Evolutionary conservation across 192 early-diverging fungal species (phyloP).

Genomic region (Entophlyctis helioformis): DNA sequence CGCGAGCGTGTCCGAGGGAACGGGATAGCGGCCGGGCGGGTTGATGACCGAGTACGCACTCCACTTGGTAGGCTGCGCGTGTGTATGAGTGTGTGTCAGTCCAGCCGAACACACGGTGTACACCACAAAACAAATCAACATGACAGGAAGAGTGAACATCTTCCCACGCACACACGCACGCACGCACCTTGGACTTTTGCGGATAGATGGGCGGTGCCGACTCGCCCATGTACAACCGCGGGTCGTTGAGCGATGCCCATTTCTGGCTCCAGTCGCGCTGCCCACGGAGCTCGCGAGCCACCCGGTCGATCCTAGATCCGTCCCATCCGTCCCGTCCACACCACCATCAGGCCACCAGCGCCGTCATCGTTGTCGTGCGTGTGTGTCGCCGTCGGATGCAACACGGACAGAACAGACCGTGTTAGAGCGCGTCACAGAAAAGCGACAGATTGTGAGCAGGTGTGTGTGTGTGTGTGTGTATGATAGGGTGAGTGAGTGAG

Average conservation of each 20-base stretch:
- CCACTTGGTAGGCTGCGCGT: slow-evolving; percentile 15
- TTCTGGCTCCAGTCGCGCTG: slow-evolving; percentile 22
- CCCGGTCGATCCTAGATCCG: slow-evolving; percentile 24
- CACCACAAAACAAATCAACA: not conserved
- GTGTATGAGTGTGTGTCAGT: not conserved
- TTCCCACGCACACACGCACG: not conserved
- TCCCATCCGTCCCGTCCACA: too few relatives aligned
- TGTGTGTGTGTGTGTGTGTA: too few relatives aligned
- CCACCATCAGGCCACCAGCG: too few relatives aligned
- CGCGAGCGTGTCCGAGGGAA: too few relatives aligned
- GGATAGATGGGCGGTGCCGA: not conserved
- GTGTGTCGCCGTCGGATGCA: too few relatives aligned
- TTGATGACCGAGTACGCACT: slow-evolving; percentile 7
- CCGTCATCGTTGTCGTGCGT: too few relatives aligned
- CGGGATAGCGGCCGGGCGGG: slow-evolving; percentile 4
- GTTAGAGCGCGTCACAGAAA: too few relatives aligned
- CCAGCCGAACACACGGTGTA: not conserved
- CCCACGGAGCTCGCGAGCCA: slow-evolving; percentile 17
- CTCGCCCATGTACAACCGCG: slow-evolving; percentile 18
- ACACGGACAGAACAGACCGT: too few relatives aligned
- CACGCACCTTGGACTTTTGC: not conserved
- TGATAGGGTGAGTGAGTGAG: too few relatives aligned
- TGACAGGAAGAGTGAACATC: not conserved
- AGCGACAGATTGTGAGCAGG: too few relatives aligned
- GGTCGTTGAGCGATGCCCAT: slow-evolving; percentile 21